Base-by-base conservation (phyloP, 768 basidiomycete genomes). In the Tephrocybe sp. region DNA sequence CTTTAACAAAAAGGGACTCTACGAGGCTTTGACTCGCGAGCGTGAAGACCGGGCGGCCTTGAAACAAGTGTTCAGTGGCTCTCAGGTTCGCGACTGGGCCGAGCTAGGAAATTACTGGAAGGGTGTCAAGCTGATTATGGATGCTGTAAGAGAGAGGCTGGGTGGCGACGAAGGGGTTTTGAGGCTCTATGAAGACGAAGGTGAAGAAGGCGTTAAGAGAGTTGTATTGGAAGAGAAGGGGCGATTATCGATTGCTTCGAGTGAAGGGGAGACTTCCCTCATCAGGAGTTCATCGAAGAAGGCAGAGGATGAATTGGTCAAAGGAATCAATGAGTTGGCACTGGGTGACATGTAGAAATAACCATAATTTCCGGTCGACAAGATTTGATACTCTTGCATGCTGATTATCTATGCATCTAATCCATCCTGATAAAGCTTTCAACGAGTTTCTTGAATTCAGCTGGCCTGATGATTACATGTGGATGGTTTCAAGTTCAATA, bases 1-100 rank as follows among this genome's bases (percentile, higher is more conserved):
- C 51, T 87, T 85, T 61, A 68, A 73, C 11, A 83, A 80, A 59
- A 75, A 71, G 62, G 66, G 72, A 6, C 73, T 75, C 51, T 78
- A 73, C 58, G 75, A 83, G 38, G 64, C 67, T 18, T 49, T 73
- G 17, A 62, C 59, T 7, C 55, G 54, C 4, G 69, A 68, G 45
- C 66, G 62, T 51, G 62, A 51, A 18, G 54, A 51, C 48, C 67
- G 66, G 43, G 51, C 58, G 26, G 65, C 64, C 45, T 21, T 79
- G 25, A 84, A 78, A 60, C 61, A 62, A 12, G 63, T 64, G 2
- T 87, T 80, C 61, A 79, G 69, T 45, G 84, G 84, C 6, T 68
- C 66, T 10, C 68, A 66, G 21, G 76, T 86, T 9, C 71, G 72
- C n/a, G 75, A 80, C 48, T 85, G 81, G 84, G 70, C 78, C 3